These are phyloP conservation scores for Thermothelomyces thermophilus DNA, from an alignment of 2,329 filamentous ascomycete species.

Conservation along the genomic window DNA sequence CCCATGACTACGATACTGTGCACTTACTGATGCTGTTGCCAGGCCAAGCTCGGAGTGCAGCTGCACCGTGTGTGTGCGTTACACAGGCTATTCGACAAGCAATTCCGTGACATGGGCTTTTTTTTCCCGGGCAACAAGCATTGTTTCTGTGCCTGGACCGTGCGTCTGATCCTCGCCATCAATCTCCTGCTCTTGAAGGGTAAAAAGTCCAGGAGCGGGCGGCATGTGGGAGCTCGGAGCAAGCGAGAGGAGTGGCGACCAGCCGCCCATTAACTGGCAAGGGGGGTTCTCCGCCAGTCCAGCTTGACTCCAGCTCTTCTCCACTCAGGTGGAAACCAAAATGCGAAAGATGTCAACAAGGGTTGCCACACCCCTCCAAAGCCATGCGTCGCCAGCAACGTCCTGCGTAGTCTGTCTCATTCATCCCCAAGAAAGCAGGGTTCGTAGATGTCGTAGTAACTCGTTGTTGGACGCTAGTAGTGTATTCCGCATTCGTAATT, in stretches of 20 bases:
- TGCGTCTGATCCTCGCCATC: constrained; percentile 6
- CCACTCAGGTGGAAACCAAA: not conserved
- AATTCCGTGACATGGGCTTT: no score
- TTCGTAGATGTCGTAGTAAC: no score
- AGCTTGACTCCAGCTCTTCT: no score
- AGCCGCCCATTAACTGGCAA: constrained; percentile 15
- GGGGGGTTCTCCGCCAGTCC: no score
- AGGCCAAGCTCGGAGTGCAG: not conserved
- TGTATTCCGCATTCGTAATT: no score
- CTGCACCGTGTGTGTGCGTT: not conserved
- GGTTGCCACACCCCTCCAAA: not conserved
- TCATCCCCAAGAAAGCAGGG: not conserved
- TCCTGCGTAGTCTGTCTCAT: not conserved
- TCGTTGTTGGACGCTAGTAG: no score
- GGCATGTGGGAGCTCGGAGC: constrained; percentile 4
- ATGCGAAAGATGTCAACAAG: not conserved
- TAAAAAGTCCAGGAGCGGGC: constrained; percentile 14
- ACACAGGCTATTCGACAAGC: not conserved
- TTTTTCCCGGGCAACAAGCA: not conserved
- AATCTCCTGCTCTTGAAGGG: constrained; percentile 3
- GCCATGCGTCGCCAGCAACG: not conserved
- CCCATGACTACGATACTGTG: no score
- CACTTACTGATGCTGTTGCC: no score
- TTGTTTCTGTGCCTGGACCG: not conserved
- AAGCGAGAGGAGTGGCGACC: constrained; percentile 12